phyloP scores from a whole-genome alignment of 73 alveolate species.

The Paramecium tetraurelia region DNA sequence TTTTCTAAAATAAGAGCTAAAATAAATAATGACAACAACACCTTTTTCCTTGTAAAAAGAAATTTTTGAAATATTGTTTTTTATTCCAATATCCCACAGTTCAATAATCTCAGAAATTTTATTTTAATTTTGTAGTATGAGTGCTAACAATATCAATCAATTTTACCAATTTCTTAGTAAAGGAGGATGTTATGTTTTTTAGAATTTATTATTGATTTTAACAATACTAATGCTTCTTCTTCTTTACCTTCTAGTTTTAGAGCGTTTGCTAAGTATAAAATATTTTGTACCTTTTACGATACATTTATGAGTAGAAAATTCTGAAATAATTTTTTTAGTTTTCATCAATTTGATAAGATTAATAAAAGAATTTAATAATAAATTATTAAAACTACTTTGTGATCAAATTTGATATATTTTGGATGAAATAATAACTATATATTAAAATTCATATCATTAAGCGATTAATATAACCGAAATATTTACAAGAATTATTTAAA shows the following conservation, averaged over 20 bases:
- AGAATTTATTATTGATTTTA: not conserved
- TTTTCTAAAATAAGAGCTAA: not conserved
- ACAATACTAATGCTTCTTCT: not conserved
- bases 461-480: too few species aligned
- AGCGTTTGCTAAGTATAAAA: not conserved
- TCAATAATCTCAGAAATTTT: not conserved
- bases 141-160: not conserved
- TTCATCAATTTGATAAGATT: not conserved
- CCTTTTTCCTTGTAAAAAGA: not conserved
- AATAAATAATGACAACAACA: not conserved
- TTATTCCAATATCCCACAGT: not conserved
- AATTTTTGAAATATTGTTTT: not conserved
- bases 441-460: too few species aligned
- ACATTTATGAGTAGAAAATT: too few species aligned
- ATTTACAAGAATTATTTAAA: too few species aligned
- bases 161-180: not conserved
- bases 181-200: not conserved
- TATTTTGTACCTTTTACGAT: not conserved
- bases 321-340: too few species aligned
- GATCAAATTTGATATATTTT: too few species aligned
- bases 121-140: not conserved
- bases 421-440: too few species aligned
- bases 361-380: not conserved
- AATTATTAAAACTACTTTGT: too few species aligned
- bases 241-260: not conserved